Evolutionary conservation across 768 basidiomycete genomes (phyloP).

Genomic region (Filobasidium floriforme): DNA sequence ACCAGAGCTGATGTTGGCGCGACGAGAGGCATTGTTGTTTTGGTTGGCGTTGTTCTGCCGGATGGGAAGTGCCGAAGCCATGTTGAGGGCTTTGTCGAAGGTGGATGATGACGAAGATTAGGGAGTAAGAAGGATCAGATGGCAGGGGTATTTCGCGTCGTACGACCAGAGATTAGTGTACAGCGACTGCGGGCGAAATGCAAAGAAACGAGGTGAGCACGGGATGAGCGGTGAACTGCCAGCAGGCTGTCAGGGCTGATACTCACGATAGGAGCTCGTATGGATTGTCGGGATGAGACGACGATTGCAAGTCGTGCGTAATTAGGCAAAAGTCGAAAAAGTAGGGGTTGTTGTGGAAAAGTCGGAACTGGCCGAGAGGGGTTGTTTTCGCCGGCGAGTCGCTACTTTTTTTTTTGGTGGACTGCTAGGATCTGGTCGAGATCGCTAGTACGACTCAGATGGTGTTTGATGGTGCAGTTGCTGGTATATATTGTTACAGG

Average conservation of each 20-base stretch:
- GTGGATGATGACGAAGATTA: not conserved
- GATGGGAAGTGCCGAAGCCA: slow-evolving; percentile 3
- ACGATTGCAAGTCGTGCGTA: no score
- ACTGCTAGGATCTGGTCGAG: not conserved
- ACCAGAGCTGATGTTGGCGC: not conserved
- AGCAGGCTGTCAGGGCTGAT: no score
- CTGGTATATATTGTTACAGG: not conserved
- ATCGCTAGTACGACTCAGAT: not conserved
- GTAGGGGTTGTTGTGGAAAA: not conserved
- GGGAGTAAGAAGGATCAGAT: not conserved
- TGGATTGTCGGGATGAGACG: no score
- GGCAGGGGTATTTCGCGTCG: not conserved
- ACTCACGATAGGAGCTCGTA: no score
- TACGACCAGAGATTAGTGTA: not conserved
- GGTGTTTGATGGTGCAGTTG: not conserved
- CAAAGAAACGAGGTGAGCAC: not conserved
- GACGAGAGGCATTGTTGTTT: not conserved
- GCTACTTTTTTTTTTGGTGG: not conserved
- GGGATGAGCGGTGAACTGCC: no score
- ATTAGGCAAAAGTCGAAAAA: not conserved
- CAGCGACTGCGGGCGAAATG: not conserved
- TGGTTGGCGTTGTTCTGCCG: slow-evolving; percentile 4
- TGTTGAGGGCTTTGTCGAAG: not conserved
- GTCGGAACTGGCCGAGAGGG: not conserved
- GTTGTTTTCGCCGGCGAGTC: not conserved